A percentile compares a stretch with the other conserved stretches of the same genome.
phyloP scores from a whole-genome alignment of 2,329 filamentous ascomycete genomes.

The Paecilomyces fulvus region DNA sequence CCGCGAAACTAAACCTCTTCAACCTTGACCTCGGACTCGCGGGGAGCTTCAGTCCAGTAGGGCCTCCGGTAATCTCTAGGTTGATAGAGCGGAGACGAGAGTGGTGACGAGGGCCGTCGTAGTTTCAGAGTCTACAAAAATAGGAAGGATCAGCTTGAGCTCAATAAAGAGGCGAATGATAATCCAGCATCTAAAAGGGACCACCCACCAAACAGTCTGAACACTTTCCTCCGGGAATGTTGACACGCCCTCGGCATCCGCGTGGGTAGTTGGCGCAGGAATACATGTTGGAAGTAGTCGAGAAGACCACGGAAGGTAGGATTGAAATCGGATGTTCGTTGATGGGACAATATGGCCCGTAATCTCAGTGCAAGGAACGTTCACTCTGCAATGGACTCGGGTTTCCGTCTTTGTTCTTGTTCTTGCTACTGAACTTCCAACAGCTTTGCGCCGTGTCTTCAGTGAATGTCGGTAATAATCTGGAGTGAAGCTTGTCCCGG shows the following conservation, averaged over 20 bases:
- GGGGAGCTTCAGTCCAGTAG: constrained; percentile 2
- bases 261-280: constrained; percentile 41
- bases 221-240: constrained; percentile 35
- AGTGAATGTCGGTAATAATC: too few species aligned
- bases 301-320: not conserved
- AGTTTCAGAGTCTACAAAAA: constrained; percentile 25
- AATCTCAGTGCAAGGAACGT: not conserved
- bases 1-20: constrained; percentile 4
- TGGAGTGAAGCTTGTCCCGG: not conserved
- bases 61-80: constrained; percentile 12
- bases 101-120: constrained; percentile 29
- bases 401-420: not conserved
- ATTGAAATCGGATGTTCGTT: not conserved
- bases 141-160: not conserved
- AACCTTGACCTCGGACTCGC: constrained; percentile 4
- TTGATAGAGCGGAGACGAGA: constrained; percentile 16
- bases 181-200: not conserved
- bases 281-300: constrained; percentile 30
- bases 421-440: not conserved
- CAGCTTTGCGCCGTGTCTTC: not conserved
- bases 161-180: not conserved
- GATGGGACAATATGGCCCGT: not conserved
- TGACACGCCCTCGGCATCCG: constrained; percentile 40
- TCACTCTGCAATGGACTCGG: not conserved
- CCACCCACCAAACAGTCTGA: constrained; percentile 37